Conservation (phyloP, 495 filamentous ascomycete species). For the Jackrogersella minutella region DNA sequence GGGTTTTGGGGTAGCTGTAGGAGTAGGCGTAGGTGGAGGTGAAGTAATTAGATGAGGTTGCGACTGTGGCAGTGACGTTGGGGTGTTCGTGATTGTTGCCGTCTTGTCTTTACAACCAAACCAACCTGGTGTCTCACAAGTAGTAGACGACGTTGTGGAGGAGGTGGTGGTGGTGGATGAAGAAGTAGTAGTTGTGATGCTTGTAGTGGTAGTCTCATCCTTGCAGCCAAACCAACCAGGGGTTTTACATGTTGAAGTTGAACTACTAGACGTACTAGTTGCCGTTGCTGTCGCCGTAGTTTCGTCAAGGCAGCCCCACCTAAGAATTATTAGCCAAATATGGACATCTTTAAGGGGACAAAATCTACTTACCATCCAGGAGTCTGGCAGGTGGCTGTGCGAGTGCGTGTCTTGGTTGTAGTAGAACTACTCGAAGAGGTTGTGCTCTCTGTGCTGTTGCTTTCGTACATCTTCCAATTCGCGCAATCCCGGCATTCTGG, state of each 20-base stretch:
- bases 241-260: slow-evolving; percentile 60
- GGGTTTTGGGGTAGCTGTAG: slow-evolving; percentile 35
- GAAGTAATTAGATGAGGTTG: slow-evolving; percentile 47
- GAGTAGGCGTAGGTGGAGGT: slow-evolving; percentile 43
- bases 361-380: slow-evolving; percentile 68
- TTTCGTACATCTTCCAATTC: slow-evolving; percentile 92
- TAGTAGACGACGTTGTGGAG: slow-evolving; percentile 56
- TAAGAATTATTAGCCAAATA: slow-evolving; percentile 19
- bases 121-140: slow-evolving; percentile 70
- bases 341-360: neutral
- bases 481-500: slow-evolving; percentile 89
- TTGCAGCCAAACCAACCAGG: slow-evolving; percentile 77
- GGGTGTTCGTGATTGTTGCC: slow-evolving; percentile 39
- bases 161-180: slow-evolving; percentile 50
- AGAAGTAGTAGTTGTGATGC: slow-evolving; percentile 54
- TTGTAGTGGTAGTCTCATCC: slow-evolving; percentile 61
- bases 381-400: slow-evolving; percentile 86
- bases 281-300: slow-evolving; percentile 57
- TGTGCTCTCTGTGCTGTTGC: slow-evolving; percentile 81
- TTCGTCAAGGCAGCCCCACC: slow-evolving; percentile 74
- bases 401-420: slow-evolving; percentile 67
- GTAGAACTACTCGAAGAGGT: slow-evolving; percentile 65
- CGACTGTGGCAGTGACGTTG: slow-evolving; percentile 42
- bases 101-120: slow-evolving; percentile 64
- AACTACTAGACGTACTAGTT: slow-evolving; percentile 51